Evolutionary conservation across 345 rosid species (phyloP).

Genomic region (Acer campestre): DNA sequence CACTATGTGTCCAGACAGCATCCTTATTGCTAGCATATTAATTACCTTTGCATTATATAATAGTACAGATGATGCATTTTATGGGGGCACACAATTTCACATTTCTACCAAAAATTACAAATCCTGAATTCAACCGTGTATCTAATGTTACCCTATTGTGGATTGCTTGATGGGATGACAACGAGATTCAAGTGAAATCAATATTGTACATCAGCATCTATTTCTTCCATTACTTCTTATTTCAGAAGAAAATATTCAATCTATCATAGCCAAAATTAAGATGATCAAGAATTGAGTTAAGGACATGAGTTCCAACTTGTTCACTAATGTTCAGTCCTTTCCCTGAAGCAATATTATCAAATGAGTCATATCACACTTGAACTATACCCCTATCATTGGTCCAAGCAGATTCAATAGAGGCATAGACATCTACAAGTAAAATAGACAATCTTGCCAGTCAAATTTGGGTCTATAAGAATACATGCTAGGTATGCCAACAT

Average conservation of each 20-base stretch:
- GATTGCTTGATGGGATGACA: neutral
- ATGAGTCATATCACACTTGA: constrained; percentile 2
- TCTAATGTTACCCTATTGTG: neutral
- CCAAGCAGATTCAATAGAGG: neutral
- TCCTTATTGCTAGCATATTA: neutral
- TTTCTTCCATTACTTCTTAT: neutral
- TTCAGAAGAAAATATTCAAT: neutral
- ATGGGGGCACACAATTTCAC: neutral
- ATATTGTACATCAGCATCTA: neutral
- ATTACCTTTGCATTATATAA: constrained; percentile 5
- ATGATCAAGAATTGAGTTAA: neutral
- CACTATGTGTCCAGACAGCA: neutral
- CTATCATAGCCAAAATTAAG: neutral
- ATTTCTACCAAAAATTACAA: neutral
- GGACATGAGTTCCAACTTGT: constrained; percentile 1
- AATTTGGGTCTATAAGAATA: neutral
- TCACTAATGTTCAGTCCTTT: neutral
- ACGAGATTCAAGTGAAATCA: neutral
- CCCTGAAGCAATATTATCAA: constrained; percentile 1
- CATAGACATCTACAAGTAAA: neutral
- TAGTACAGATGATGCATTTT: neutral
- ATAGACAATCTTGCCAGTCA: neutral
- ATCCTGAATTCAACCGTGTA: neutral
- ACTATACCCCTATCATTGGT: neutral
- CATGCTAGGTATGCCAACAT: neutral